Base-by-base conservation (phyloP, 768 basidiomycete species). In the Xerocomellus intermedius region DNA sequence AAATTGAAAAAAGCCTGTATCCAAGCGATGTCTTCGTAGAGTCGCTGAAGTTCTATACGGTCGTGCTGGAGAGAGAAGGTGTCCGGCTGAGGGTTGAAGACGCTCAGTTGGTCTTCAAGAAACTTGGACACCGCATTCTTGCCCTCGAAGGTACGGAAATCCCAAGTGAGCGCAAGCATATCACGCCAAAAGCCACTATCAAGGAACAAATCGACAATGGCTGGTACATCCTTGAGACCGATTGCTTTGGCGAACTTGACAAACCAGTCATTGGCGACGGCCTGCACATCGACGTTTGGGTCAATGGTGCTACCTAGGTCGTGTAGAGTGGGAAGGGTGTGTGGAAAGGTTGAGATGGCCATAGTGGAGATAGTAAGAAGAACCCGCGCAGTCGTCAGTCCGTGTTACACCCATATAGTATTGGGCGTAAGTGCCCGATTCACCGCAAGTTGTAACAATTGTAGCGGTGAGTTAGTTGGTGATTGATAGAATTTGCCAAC, bases 111-210 rank as follows among this genome's bases (percentile, higher is more conserved):
- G 45, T 79, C 79, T 6, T 57, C n/a, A 36, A 84, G 75, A 64
- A 85, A 79, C 24, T 65, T 62, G 4, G 52, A 63, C 38, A 86
- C 79, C 8, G 67, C 64, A 2, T 62, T 21, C 36, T 60, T 67
- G 13, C 80, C 75, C 57, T 78, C 74, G 61, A 86, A 80, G 8
- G 83, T 81, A 37, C 83, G 79, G 45, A 85, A 79, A 54, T 83
- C 77, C 83, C 83, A 86, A 17, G 85, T 85, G 50, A 86, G 73
- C 0, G 81, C 76, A n/a, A 84, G 76, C 48, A 80, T 72, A 58
- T 86, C 85, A 13, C 83, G 71, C 85, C 84, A 86, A 54, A 79
- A 79, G 5, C 73, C 74, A 42, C 64, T 66, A 21, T 69, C 66
- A 30, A 75, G 50, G 42, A 73, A 63, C 21, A 74, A 50, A 14